phyloP scores from a whole-genome alignment of 257 asterid species.

The Echium plantagineum region DNA sequence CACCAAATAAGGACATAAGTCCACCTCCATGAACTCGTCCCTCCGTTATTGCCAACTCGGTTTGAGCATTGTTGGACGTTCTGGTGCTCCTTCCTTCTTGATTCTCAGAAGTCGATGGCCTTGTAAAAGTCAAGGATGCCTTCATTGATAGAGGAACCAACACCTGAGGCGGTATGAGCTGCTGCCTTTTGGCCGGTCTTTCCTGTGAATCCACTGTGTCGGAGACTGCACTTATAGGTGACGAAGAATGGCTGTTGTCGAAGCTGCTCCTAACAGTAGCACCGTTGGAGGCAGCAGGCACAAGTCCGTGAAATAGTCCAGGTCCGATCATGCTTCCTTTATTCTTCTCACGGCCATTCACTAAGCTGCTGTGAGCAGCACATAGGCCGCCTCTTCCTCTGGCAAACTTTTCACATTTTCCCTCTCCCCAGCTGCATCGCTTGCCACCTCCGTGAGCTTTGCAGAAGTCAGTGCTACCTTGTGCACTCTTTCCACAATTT shows the following conservation, averaged over 20 bases:
- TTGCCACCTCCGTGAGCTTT: constrained; percentile 97
- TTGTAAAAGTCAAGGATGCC: constrained; percentile 30
- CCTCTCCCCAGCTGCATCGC: constrained; percentile 77
- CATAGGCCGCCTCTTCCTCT: constrained; percentile 84
- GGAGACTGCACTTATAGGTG: constrained; percentile 40
- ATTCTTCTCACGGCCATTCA: constrained; percentile 37
- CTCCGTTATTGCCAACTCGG: constrained; percentile 38
- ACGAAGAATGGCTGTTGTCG: constrained; percentile 36
- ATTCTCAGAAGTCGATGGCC: constrained; percentile 31
- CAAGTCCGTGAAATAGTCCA: constrained; percentile 68
- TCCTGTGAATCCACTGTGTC: constrained; percentile 35
- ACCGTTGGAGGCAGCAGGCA: constrained; percentile 21
- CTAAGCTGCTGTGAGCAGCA: constrained; percentile 75
- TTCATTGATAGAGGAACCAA: constrained; percentile 85
- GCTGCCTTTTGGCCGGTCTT: constrained; percentile 36
- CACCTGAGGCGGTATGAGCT: constrained; percentile 75
- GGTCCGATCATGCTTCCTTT: constrained; percentile 62
- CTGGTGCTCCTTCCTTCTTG: constrained; percentile 26
- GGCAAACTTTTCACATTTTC: constrained; percentile 82
- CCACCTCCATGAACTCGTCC: constrained; percentile 97
- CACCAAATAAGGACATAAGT: constrained; percentile 67
- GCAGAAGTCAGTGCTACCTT: constrained; percentile 89
- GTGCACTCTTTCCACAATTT: constrained; percentile 85
- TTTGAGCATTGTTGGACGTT: constrained; percentile 4
- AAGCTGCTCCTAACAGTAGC: constrained; percentile 18